phyloP scores from a whole-genome alignment of 2,329 filamentous ascomycete species.

The Pseudogymnoascus sp. region DNA sequence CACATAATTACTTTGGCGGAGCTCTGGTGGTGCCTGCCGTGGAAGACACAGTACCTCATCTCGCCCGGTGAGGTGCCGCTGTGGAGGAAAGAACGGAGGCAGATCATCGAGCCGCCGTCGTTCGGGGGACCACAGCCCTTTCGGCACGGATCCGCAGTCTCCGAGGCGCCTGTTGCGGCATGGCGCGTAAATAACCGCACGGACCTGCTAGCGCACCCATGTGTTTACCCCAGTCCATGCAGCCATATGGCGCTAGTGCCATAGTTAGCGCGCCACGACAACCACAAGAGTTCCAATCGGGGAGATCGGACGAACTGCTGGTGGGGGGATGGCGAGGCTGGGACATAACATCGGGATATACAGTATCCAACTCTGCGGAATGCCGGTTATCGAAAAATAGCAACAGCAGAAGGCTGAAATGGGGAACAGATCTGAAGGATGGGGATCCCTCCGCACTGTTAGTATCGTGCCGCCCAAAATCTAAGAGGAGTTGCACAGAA shows the following conservation, averaged over 20 bases:
- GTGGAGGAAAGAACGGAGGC: slow-evolving; percentile 3
- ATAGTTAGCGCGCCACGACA: background rate
- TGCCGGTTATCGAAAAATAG: background rate
- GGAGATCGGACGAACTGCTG: background rate
- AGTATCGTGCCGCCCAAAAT: no score
- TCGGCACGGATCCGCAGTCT: slow-evolving; percentile 7
- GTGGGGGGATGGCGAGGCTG: background rate
- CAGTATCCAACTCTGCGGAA: background rate
- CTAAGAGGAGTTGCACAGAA: no score
- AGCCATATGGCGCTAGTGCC: background rate
- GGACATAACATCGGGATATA: background rate
- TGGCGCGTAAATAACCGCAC: background rate
- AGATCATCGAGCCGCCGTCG: background rate
- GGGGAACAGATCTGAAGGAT: background rate
- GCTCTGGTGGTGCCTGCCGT: background rate
- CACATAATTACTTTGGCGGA: background rate
- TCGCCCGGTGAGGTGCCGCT: background rate
- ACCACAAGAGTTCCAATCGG: background rate
- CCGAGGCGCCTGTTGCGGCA: slow-evolving; percentile 5
- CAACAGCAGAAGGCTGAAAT: no score
- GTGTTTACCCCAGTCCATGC: background rate
- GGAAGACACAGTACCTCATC: background rate
- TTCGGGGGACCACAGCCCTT: background rate
- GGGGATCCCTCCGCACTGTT: background rate
- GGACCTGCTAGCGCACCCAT: background rate